Evolutionary conservation across 345 rosid species (phyloP), one percentile per base, ranked within the genome.

Genomic region (Salix purpurea): DNA sequence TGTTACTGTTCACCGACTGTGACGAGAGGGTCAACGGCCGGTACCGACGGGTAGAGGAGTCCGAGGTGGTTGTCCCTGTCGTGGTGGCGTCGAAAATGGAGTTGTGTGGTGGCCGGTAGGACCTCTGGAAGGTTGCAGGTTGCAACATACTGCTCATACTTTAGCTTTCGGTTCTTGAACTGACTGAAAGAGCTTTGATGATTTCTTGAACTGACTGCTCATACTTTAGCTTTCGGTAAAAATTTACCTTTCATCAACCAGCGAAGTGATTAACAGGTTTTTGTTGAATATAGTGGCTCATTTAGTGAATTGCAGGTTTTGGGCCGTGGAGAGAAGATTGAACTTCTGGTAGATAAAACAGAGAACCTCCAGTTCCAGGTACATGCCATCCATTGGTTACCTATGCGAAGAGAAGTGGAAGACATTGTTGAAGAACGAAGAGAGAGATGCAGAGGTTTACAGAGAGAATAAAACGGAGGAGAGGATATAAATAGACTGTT

Each of bases 301-400:
- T 72, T 12, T 30, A 39, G 13, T 67, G 28, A 50, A 32, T 72
- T 82, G 73, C 83, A 94, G 99, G 99, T 96, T 74, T 84, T 96
- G 87, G 97, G 92, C 84, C 95, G 95, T 61, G 98, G 98, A 72
- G 99, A 94, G 87, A 96, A 80, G 84, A 91, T 96, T 56, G 98
- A 96, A 80, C 97, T 96, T 72, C 88, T 94, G 67, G 98, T 96
- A 10, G 98, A 94, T 81, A 96, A 94, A 85, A 88, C 94, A 0
- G 97, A 96, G 71, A 91, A 88, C 85, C 84, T 96, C 42, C 97
- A 92, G 86, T 94, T 94, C 84, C 97, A 94, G 89, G 97, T 90
- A 81, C 32, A 36, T 76, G 16, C 23, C 21, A 34, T 68, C 30
- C 28, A 9, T 65, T 50, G 40, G 66, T 30, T 30, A 30, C 30